Conservation (phyloP, 1,284 basidiomycete species). For the Peniophora sp. region DNA sequence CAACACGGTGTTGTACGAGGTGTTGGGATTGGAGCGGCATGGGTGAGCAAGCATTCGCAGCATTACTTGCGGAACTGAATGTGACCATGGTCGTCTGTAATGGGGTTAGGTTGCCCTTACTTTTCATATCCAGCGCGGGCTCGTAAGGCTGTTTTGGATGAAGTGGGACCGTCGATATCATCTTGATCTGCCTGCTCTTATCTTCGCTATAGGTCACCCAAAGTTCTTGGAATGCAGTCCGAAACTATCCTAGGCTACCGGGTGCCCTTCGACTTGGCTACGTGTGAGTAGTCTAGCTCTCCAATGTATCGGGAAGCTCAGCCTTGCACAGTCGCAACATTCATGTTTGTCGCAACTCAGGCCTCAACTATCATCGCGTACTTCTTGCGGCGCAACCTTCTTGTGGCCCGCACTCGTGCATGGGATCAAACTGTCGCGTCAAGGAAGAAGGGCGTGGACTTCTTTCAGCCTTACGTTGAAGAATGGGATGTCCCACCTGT, state of each 20-base stretch:
- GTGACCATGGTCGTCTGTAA: too few species aligned
- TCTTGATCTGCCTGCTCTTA: slow-evolving; percentile 6
- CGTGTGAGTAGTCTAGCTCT: slow-evolving; percentile 43
- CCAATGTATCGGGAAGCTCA: slow-evolving; percentile 40
- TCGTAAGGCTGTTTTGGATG: slow-evolving; percentile 54
- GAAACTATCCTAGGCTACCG: slow-evolving; percentile 57
- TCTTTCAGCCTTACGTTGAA: slow-evolving; percentile 84
- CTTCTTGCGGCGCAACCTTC: slow-evolving; percentile 48
- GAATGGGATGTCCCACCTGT: slow-evolving; percentile 74
- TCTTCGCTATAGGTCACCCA: slow-evolving; percentile 41
- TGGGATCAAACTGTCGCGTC: slow-evolving; percentile 76
- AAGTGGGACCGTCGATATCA: slow-evolving; percentile 35
- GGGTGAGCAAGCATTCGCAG: slow-evolving; percentile 38
- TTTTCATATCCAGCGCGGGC: slow-evolving; percentile 54
- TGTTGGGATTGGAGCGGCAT: slow-evolving; percentile 49
- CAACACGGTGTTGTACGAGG: slow-evolving; percentile 60
- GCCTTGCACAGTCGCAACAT: slow-evolving; percentile 46
- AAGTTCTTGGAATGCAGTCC: slow-evolving; percentile 55
- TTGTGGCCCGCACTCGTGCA: slow-evolving; percentile 68
- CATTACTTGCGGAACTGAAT: slow-evolving; percentile 1
- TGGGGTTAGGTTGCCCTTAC: slow-evolving; percentile 45
- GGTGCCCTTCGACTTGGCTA: slow-evolving; percentile 53
- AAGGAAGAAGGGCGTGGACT: slow-evolving; percentile 71
- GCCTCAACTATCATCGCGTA: slow-evolving; percentile 37
- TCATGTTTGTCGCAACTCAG: slow-evolving; percentile 63